Base-by-base conservation (phyloP, 2,329 filamentous ascomycete genomes). In the Beauveria scarabaeidicola region DNA sequence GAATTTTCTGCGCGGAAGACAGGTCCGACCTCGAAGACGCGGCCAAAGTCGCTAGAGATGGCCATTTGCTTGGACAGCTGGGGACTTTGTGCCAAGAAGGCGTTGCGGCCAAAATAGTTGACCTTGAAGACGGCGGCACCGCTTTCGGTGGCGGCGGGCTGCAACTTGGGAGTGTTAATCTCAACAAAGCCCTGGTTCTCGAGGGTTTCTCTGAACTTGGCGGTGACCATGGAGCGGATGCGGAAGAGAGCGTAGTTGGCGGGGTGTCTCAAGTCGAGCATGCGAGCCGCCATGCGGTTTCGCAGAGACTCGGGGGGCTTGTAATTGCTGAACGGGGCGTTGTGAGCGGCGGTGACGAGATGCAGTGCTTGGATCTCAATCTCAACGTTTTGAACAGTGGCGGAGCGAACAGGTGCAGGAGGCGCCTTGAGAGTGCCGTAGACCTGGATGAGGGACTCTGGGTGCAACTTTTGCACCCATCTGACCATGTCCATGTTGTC, bases 1-100 rank as follows among this genome's bases (percentile, higher is more conserved):
- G 90, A 95, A 76, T 97, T 95, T 71, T 97, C 92, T 0, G 92
- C 92, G 65, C 92, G 86, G 80, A 97, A 97, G 7, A 97, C 91
- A 5, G 66, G 71, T 61, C 76, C 70, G 59, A 79, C 70, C 66
- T 97, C 92, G 68, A 93, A 97, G 7, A 97, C 92, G 54, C 87
- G 85, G 60, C 88, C 87, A 69, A 96, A 94, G 70, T 97, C 92
- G 29, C 91, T 87, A 5, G 91, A 90, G 44, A 97, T 91, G 55
- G 86, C 84, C 89, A 96, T 93, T 73, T 97, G 92, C 76, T 97
- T 97, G 57, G 90, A 89, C 64, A 97, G 74, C 72, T 97, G 92
- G 7, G 92, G 92, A 63, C 90, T 95, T 75, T 97, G 92, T 0
- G 92, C 92, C 15, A 97, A 76, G 77, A 94, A 97, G 3, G 91